Evolutionary conservation across 148 eudicot species (phyloP), one percentile per base, ranked within the genome.

Genomic region (Arbutus unedo): DNA sequence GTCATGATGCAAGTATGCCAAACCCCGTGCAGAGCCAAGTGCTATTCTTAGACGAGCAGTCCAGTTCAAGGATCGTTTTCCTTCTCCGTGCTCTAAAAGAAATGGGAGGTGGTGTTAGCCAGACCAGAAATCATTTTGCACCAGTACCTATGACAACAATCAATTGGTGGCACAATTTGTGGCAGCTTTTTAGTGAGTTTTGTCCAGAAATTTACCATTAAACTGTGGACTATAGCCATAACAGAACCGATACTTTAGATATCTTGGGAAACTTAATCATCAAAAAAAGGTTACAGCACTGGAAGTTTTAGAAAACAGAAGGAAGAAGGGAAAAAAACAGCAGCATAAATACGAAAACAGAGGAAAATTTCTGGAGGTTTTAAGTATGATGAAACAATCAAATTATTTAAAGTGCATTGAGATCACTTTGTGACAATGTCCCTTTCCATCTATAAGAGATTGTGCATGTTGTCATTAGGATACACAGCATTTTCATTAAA

Each of bases 1-100:
- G 82, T 96, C 99, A 83, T 96, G 99, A 81, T 96, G 99, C 64
- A 96, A 89, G 88, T 96, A 96, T 14, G 98, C 99, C 88, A 96
- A 73, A 64, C 99, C 99, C 78, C 95, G 90, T 19, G 98, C 99
- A 43, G 99, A 93, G 11, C 99, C 99, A 72, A 91, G 84, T 25
- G 98, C 95, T 85, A 96, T 90, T 77, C 83, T 94, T 73, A 96
- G 67, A 81, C 99, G 97, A 44, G 91, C 86, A 71, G 82, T 84
- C 99, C 99, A 96, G 82, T 82, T 91, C 77, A 96, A 82, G 38
- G 79, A 76, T 45, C 71, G 88, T 59, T 86, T 89, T 79, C 87
- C 92, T 74, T 83, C 84, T 77, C 60, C 83, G 64, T 82, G 81
- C 77, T 92, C 97, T 93, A 88, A 59, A 38, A 74, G 55, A 31